Evolutionary conservation across 176 grass and related monocot species (phyloP).

Genomic region (Triticum turgidum): DNA sequence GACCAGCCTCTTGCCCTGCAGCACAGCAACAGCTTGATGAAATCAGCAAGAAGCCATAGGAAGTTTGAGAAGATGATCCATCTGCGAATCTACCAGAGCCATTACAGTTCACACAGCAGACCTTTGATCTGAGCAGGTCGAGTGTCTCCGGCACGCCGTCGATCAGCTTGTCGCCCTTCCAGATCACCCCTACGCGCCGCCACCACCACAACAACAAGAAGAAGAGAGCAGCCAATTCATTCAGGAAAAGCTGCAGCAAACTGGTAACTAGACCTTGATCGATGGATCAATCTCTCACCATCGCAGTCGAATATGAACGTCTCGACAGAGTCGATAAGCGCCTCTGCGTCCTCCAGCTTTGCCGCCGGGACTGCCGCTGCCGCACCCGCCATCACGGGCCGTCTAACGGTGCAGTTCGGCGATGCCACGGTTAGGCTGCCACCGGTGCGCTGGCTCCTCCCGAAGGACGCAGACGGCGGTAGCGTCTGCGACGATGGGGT

Average conservation of each 20-base stretch:
- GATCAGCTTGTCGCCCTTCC: slow-evolving; percentile 97
- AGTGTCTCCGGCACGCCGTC: slow-evolving; percentile 86
- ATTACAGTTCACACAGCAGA: neutral
- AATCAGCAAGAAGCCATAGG: neutral
- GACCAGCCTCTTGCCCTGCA: slow-evolving; percentile 89
- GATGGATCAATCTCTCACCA: slow-evolving; percentile 34
- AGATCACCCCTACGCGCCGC: slow-evolving; percentile 67
- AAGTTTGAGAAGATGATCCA: neutral
- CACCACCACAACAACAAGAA: neutral
- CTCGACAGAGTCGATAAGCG: slow-evolving; percentile 91
- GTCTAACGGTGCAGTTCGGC: neutral
- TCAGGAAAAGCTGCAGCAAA: neutral
- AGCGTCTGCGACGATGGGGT: slow-evolving; percentile 22
- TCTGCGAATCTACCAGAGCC: neutral
- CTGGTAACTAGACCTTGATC: neutral
- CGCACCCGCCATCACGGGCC: slow-evolving; percentile 36
- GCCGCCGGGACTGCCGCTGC: slow-evolving; percentile 25
- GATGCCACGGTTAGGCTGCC: neutral
- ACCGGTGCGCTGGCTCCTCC: neutral
- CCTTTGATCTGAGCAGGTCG: slow-evolving; percentile 87
- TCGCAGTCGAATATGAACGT: slow-evolving; percentile 98
- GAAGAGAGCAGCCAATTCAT: neutral
- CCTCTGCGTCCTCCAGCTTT: slow-evolving; percentile 71
- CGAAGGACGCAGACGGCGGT: neutral
- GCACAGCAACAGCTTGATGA: neutral